Evolutionary conservation across 306 rosid species (phyloP).

Genomic region (barrel medic (Medicago truncatula)): MtrunA17r5.0-ANR NC_053046.1:7113001-7113500

Average conservation of each 20-base stretch:
- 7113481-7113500: constrained; percentile 97
- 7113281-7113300: constrained; percentile 94
- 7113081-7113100: background rate
- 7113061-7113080: constrained; percentile 21
- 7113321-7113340: constrained; percentile 99
- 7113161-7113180: constrained; percentile 75
- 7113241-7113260: constrained; percentile 97
- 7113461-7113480: constrained; percentile 66
- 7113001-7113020: constrained; percentile 90
- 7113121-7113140: constrained; percentile 27
- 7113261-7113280: constrained; percentile 95
- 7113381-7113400: background rate
- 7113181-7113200: constrained; percentile 96
- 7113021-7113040: constrained; percentile 99
- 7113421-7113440: constrained; percentile 14
- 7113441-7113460: constrained; percentile 20
- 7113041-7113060: constrained; percentile 82
- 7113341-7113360: constrained; percentile 97
- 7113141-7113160: constrained; percentile 66
- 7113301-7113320: constrained; percentile 95
- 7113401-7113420: background rate
- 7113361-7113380: constrained; percentile 75
- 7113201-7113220: constrained; percentile 97
- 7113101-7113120: background rate
- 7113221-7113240: constrained; percentile 92